These are phyloP conservation scores for Fonsecaea erecta DNA, from an alignment of 2,329 filamentous ascomycete species.

Conservation along the genomic window DNA sequence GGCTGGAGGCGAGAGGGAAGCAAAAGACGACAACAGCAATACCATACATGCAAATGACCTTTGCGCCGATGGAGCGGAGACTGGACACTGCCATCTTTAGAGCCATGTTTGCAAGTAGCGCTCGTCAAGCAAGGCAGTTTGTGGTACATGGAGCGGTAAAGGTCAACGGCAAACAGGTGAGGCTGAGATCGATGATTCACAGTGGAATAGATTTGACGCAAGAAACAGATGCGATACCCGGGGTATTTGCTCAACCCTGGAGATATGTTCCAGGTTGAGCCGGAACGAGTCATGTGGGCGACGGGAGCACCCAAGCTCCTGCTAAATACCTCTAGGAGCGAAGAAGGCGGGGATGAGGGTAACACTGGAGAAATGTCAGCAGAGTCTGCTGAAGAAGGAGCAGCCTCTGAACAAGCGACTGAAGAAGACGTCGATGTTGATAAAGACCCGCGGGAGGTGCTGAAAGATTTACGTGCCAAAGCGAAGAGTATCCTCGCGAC, in stretches of 20 bases:
- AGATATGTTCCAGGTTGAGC: slow-evolving; percentile 96
- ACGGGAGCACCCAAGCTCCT: slow-evolving; percentile 72
- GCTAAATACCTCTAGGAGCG: slow-evolving; percentile 40
- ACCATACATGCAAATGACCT: slow-evolving; percentile 96
- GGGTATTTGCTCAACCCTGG: slow-evolving; percentile 95
- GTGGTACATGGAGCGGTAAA: slow-evolving; percentile 90
- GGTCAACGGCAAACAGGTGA: slow-evolving; percentile 94
- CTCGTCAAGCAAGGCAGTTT: slow-evolving; percentile 90
- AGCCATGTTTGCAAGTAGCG: slow-evolving; percentile 90
- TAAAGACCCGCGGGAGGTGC: slow-evolving; percentile 51
- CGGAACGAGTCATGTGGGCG: slow-evolving; percentile 83
- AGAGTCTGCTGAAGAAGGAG: slow-evolving; percentile 31
- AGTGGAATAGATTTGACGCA: slow-evolving; percentile 16
- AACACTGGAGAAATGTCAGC: slow-evolving; percentile 31
- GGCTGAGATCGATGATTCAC: slow-evolving; percentile 30
- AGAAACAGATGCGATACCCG: slow-evolving; percentile 83
- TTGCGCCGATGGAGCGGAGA: slow-evolving; percentile 85
- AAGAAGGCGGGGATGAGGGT: slow-evolving; percentile 31
- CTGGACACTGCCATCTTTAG: slow-evolving; percentile 94
- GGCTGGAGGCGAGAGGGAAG: slow-evolving; percentile 51
- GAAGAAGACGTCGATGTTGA: slow-evolving; percentile 49
- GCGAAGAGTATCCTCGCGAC: slow-evolving; percentile 65
- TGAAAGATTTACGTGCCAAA: slow-evolving; percentile 60
- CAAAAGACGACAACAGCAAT: slow-evolving; percentile 38
- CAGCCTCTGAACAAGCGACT: slow-evolving; percentile 18